Conservation (phyloP, 1,284 basidiomycete genomes). For the Sphagnurus paluster region DNA sequence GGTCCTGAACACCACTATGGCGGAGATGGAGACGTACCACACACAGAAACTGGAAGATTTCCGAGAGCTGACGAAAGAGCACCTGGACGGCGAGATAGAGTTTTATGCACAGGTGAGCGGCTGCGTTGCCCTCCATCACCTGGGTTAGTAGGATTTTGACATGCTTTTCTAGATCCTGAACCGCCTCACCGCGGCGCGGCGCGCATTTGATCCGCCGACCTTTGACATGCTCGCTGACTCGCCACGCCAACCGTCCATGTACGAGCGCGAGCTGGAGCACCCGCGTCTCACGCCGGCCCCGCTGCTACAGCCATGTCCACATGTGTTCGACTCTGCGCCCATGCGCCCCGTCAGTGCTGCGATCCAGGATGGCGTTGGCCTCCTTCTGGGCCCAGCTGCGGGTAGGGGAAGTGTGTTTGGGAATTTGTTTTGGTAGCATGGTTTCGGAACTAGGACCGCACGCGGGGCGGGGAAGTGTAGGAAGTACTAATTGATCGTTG, state of each 20-base stretch:
- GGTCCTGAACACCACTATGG: constrained; percentile 84
- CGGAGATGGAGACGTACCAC: constrained; percentile 83
- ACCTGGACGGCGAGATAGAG: constrained; percentile 75
- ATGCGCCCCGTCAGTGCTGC: constrained; percentile 76
- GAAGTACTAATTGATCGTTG: no score
- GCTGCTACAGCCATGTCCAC: constrained; percentile 70
- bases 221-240: constrained; percentile 45
- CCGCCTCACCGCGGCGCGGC: constrained; percentile 55
- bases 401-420: constrained; percentile 65
- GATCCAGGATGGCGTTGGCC: constrained; percentile 67
- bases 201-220: constrained; percentile 48
- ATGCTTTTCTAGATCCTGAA: constrained; percentile 44
- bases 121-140: neutral
- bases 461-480: no score
- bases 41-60: constrained; percentile 74
- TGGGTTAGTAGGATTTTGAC: neutral
- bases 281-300: constrained; percentile 51
- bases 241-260: constrained; percentile 65
- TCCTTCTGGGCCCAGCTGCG: constrained; percentile 50
- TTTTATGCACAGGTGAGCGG: constrained; percentile 69
- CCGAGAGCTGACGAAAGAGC: constrained; percentile 54
- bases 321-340: constrained; percentile 72
- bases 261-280: constrained; percentile 68
- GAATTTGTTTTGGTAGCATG: constrained; percentile 58
- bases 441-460: no score